Evolutionary conservation across 2,329 filamentous ascomycete genomes (phyloP), one percentile per base, ranked within the genome.

Genomic region (Herpotrichia juniperi): DNA sequence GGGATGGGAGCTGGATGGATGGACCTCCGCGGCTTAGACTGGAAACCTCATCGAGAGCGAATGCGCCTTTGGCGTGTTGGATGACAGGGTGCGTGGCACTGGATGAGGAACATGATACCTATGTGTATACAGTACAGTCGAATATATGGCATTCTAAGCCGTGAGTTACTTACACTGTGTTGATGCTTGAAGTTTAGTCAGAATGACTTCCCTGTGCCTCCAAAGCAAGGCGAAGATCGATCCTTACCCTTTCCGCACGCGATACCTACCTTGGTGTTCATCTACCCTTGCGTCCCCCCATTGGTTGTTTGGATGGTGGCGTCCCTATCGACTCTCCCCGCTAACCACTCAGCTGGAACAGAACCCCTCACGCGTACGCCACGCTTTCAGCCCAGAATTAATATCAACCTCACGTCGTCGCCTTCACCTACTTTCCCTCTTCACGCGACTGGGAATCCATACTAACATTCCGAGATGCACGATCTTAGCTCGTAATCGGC

Each of bases 241-340:
- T n/a, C n/a, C n/a, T n/a, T n/a, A n/a, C n/a, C n/a, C n/a, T n/a
- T n/a, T n/a, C n/a, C n/a, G n/a, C n/a, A n/a, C n/a, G n/a, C n/a
- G n/a, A n/a, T n/a, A n/a, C n/a, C n/a, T n/a, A 34, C 16, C 31
- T 7, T 48, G 43, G 16, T 50, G 39, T 45, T 45, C 40, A 44
- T 19, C 8, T 34, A 34, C 31, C 31, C 31, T n/a, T 34, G 31
- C 5, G 4, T 6, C 31, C 4, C 16, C 14, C 12, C 31, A 34
- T 34, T 34, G 31, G 31, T 34, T 34, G 31, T 30, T 50, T 50
- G 35, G 21, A 34, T 14, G 31, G 8, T 10, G 12, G 8, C 31
- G 16, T 34, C 6, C 26, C n/a, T n/a, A 30, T 10, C 31, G 11
- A n/a, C 31, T n/a, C 12, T 14, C 5, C 12, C 12, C 31, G 31